phyloP scores from a whole-genome alignment of 176 grass and related monocot genomes.

The Oryza meyeriana region DNA sequence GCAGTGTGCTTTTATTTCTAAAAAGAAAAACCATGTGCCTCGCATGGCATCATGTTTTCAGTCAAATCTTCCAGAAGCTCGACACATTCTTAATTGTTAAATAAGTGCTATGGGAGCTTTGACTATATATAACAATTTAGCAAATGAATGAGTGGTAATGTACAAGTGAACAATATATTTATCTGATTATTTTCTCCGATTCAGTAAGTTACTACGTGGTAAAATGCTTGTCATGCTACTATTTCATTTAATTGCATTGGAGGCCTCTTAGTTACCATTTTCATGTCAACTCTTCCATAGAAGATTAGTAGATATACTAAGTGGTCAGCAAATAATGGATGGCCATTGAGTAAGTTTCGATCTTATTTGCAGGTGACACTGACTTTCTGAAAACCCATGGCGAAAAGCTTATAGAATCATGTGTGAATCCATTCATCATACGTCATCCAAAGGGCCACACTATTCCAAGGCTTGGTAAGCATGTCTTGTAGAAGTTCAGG shows the following conservation, averaged over 20 bases:
- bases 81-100: neutral
- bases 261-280: neutral
- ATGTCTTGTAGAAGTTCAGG: neutral
- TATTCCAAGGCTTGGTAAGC: conserved; percentile 89
- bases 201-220: neutral
- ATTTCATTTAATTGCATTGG: neutral
- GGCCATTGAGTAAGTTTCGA: neutral
- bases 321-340: neutral
- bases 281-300: neutral
- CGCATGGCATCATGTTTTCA: neutral
- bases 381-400: conserved; percentile 69
- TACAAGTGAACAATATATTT: neutral
- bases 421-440: conserved; percentile 65
- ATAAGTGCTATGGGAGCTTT: neutral
- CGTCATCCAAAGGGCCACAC: conserved; percentile 95
- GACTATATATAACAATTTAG: neutral
- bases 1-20: neutral
- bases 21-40: neutral
- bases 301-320: neutral
- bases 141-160: neutral
- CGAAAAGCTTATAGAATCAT: conserved; percentile 68
- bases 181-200: neutral
- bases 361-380: conserved; percentile 52
- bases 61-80: neutral
- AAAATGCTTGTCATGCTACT: neutral